Conservation (phyloP, 768 basidiomycete species). For the Nidularia pulvinata region DNA sequence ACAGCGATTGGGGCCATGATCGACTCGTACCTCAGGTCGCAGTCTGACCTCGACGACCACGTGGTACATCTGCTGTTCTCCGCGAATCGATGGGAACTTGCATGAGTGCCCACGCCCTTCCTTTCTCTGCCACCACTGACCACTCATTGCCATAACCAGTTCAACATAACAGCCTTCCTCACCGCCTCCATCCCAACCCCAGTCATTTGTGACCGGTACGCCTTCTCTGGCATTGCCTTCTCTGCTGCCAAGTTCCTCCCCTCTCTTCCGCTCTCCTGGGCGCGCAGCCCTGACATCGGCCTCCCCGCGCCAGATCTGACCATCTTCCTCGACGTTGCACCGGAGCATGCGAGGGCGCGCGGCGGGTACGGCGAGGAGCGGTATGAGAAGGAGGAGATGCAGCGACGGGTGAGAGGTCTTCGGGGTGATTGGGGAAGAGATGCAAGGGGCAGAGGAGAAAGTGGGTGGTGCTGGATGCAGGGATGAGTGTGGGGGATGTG, state of each 20-base stretch:
- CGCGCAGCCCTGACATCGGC: slow-evolving; percentile 79
- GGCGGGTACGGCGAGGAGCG: slow-evolving; percentile 88
- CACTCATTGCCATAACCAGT: slow-evolving; percentile 25
- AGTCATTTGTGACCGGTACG: slow-evolving; percentile 91
- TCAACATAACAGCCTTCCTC: slow-evolving; percentile 59
- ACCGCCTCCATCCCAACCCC: slow-evolving; percentile 50
- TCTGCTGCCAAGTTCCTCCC: slow-evolving; percentile 50
- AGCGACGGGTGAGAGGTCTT: slow-evolving; percentile 68
- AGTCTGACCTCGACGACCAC: slow-evolving; percentile 88
- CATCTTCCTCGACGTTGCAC: slow-evolving; percentile 82
- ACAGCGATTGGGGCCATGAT: slow-evolving; percentile 94
- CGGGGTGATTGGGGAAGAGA: slow-evolving; percentile 52
- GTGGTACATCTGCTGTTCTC: slow-evolving; percentile 94
- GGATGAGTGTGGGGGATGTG: slow-evolving; percentile 46
- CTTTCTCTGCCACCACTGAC: background rate
- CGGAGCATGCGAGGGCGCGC: slow-evolving; percentile 63
- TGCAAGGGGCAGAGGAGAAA: slow-evolving; percentile 16
- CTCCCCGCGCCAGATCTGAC: slow-evolving; percentile 90
- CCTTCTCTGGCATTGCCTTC: slow-evolving; percentile 96
- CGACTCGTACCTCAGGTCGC: slow-evolving; percentile 83
- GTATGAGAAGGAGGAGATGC: slow-evolving; percentile 83
- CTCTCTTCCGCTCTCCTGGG: slow-evolving; percentile 76
- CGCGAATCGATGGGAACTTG: slow-evolving; percentile 96
- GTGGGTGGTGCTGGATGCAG: slow-evolving; percentile 67
- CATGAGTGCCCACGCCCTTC: slow-evolving; percentile 43